Base-by-base conservation (phyloP, 306 rosid species). In the Elaeagnus macrophylla region DNA sequence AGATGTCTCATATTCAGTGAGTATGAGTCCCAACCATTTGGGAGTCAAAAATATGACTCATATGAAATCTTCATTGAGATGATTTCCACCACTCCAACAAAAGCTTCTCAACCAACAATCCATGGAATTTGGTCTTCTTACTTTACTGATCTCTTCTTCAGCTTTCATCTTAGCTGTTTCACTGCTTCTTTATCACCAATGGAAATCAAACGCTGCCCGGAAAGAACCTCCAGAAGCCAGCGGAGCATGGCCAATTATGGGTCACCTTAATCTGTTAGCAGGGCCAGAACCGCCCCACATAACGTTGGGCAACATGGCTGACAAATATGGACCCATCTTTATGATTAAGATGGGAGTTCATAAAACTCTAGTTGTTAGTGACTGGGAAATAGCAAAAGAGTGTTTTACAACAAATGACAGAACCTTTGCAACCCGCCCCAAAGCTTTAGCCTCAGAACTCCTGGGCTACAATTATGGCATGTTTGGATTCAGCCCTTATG, bases 221-320 rank as follows among this genome's bases (percentile, higher is more conserved):
- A 38, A 58, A 12, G 8, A 2, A 35, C 56, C 80, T 0, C 84
- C 75, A 10, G 70, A 56, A 53, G 73, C 71, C 1, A n/a, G 40
- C 1, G 75, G 80, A 0, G 61, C 72, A 5, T 64, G 67, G 80
- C 83, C 84, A 0, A 18, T 74, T 4, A 59, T 71, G 5, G 84
- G 81, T 0, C 81, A 79, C 59, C 67, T 71, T 53, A 72, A 32
- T 32, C 65, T 51, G n/a, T 53, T 71, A 10, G 43, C 58, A 1
- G 67, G 75, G 0, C 10, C 73, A 9, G 47, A 56, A 17, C 59
- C 59, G 1, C 63, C 67, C 25, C 75, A 70, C 48, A 51, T 56
- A 25, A 70, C 54, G 16, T 50, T 72, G 8, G 67, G 66, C 5
- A 12, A 41, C 25, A 41, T 72, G 45, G 77, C 63, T 0, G 78